Evolutionary conservation across 257 asterid species (phyloP).

Genomic region (Solanum chilense): DNA sequence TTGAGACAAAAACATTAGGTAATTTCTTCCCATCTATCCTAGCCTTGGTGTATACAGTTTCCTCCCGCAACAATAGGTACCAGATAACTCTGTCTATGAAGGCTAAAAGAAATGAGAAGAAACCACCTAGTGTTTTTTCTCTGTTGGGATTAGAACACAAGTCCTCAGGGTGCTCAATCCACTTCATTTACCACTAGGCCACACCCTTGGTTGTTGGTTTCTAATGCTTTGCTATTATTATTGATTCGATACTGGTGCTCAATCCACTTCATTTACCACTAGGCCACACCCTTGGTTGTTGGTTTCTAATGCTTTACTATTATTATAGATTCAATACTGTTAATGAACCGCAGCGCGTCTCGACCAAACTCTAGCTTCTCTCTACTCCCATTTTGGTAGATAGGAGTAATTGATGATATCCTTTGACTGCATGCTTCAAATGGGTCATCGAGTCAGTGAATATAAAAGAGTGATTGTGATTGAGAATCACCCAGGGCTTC

Average conservation of each 20-base stretch:
- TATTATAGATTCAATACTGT: neutral
- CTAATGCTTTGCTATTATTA: too few species aligned
- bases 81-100: neutral
- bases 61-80: neutral
- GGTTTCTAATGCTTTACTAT: neutral
- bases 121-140: neutral
- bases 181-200: neutral
- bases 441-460: neutral
- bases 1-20: neutral
- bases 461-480: neutral
- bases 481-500: neutral
- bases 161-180: neutral
- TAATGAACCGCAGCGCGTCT: neutral
- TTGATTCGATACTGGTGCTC: too few species aligned
- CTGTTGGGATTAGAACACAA: neutral
- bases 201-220: neutral
- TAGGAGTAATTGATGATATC: neutral
- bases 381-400: neutral
- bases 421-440: neutral
- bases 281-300: too few species aligned
- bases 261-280: too few species aligned
- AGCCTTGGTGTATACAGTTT: neutral
- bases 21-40: neutral
- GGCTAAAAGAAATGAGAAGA: neutral
- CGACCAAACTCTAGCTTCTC: neutral